Percentiles rank a stretch among this genome's conserved stretches.
These are phyloP conservation scores for Blakeslea trispora DNA, from an alignment of 371 early-diverging fungal species.

Conservation along the genomic window DNA sequence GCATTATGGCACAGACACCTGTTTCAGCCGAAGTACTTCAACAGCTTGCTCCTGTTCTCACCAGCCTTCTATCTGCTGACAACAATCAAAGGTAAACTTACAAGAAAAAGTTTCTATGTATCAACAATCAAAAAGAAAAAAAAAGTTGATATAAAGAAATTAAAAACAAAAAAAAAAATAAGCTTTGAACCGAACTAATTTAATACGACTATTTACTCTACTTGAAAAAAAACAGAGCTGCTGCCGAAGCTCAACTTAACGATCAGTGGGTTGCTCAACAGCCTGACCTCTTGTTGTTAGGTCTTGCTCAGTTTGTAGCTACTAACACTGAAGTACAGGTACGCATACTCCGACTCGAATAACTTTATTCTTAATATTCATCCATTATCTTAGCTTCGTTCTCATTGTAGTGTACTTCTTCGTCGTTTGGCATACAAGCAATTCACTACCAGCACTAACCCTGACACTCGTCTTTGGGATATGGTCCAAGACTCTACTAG, in stretches of 20 bases:
- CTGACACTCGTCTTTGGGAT: constrained; percentile 71
- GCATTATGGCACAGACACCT: constrained; percentile 43
- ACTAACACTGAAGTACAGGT: constrained; percentile 58
- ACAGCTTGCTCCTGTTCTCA: constrained; percentile 62
- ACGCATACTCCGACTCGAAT: constrained; percentile 12
- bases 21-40: constrained; percentile 60
- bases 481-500: constrained; percentile 66
- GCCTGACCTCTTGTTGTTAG: constrained; percentile 68
- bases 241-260: constrained; percentile 74
- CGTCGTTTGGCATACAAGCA: constrained; percentile 84
- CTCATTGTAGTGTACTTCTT: constrained; percentile 85
- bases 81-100: constrained; percentile 48
- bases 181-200: no score
- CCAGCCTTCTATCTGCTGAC: constrained; percentile 61
- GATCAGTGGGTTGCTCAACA: constrained; percentile 71
- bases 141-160: no score
- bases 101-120: not conserved
- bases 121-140: no score
- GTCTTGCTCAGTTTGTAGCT: constrained; percentile 66
- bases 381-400: constrained; percentile 67
- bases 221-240: no score
- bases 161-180: no score
- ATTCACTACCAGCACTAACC: constrained; percentile 45
- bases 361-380: constrained; percentile 1
- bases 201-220: no score